Evolutionary conservation across 257 asterid genomes (phyloP).

Genomic region (Ligustrum vulgare): DNA sequence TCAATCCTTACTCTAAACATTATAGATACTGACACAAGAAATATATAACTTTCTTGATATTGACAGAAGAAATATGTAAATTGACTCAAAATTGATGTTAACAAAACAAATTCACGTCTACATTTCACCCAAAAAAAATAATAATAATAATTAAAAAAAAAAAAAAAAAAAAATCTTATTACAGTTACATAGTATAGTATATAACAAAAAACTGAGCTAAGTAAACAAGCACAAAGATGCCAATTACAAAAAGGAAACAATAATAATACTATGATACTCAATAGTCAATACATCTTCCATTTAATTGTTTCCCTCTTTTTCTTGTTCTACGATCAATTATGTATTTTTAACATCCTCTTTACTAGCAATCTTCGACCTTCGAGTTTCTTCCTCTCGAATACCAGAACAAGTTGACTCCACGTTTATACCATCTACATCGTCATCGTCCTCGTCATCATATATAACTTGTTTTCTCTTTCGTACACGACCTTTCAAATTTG

Average conservation of each 20-base stretch:
- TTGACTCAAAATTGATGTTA: no score
- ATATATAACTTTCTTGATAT: no score
- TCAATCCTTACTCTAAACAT: no score
- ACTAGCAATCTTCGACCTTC: neutral
- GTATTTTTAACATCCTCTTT: conserved; percentile 4
- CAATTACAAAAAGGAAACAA: neutral
- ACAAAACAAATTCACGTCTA: no score
- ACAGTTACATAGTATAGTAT: neutral
- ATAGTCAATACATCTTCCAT: neutral
- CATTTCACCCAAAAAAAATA: no score
- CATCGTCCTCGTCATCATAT: neutral
- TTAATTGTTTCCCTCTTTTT: neutral
- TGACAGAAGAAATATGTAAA: no score
- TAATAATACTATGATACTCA: neutral
- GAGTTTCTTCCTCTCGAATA: neutral
- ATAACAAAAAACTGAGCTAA: neutral
- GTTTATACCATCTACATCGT: neutral
- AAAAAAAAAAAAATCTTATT: no score
- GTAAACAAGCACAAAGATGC: neutral
- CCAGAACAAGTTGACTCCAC: conserved; percentile 8
- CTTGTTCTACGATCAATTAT: neutral
- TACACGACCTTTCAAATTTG: neutral
- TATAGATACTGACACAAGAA: no score
- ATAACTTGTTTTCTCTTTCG: neutral
- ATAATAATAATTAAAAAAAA: no score